Conservation (phyloP, 1,284 basidiomycete species). For the Apiotrichum porosum region DNA sequence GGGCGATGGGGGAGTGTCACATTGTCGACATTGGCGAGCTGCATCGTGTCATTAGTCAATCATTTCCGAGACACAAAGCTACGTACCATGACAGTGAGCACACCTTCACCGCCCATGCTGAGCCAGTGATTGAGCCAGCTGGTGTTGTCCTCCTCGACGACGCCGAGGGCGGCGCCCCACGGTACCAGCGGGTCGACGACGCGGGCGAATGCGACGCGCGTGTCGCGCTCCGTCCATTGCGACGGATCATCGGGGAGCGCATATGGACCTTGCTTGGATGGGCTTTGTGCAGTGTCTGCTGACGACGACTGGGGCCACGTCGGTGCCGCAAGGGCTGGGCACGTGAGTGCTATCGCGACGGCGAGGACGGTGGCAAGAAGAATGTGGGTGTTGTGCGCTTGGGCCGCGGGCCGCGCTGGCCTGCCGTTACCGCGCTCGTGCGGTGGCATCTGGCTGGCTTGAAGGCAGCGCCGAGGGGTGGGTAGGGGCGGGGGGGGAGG, state of each 20-base stretch:
- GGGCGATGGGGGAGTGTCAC: conserved; percentile 43
- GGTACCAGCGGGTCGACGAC: conserved; percentile 7
- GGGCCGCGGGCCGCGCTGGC: neutral
- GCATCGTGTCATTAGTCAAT: no score
- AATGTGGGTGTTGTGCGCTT: neutral
- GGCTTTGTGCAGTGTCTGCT: neutral
- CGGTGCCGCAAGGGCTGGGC: conserved; percentile 2
- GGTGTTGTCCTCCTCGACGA: neutral
- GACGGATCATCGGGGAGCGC: neutral
- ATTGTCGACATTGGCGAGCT: no score
- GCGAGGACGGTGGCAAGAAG: neutral
- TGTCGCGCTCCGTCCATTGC: neutral
- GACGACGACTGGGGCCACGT: neutral
- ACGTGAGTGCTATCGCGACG: neutral
- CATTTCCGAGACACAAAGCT: no score
- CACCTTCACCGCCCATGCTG: conserved; percentile 9
- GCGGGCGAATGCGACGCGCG: neutral
- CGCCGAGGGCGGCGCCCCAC: neutral
- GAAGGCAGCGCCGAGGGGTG: no score
- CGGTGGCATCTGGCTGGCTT: neutral
- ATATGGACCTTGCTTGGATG: neutral
- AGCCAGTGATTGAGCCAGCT: conserved; percentile 9
- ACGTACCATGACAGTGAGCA: conserved; percentile 6
- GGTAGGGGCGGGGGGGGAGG: no score
- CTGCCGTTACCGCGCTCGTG: no score